These are phyloP conservation scores for Dovyalis caffra DNA, from an alignment of 345 rosid genomes.

Conservation along the genomic window DNA sequence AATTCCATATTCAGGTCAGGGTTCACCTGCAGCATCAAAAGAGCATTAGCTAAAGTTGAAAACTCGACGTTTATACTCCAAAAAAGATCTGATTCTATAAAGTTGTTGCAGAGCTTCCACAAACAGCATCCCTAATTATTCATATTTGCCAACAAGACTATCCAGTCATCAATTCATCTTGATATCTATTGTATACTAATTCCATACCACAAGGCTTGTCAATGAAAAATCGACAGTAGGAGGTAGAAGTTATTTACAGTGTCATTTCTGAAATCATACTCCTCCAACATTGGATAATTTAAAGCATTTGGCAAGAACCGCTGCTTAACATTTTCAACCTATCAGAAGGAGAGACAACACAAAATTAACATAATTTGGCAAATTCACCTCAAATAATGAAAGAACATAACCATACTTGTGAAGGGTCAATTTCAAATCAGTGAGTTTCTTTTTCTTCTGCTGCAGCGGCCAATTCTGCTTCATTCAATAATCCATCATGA, in stretches of 20 bases:
- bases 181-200: no score
- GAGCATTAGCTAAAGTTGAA: not conserved
- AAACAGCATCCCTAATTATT: not conserved
- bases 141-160: not conserved
- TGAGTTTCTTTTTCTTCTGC: slow-evolving; percentile 93
- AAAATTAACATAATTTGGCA: not conserved
- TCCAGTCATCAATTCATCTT: no score
- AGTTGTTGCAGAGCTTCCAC: not conserved
- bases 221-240: not conserved
- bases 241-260: slow-evolving; percentile 38
- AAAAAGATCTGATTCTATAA: no score
- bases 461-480: slow-evolving; percentile 89
- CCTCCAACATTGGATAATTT: slow-evolving; percentile 99
- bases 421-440: slow-evolving; percentile 83
- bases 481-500: slow-evolving; percentile 71
- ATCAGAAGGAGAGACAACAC: slow-evolving; percentile 1
- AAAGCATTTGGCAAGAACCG: slow-evolving; percentile 96
- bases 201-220: no score
- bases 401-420: slow-evolving; percentile 49
- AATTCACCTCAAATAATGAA: not conserved
- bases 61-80: not conserved
- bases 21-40: slow-evolving; percentile 53
- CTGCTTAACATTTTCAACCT: slow-evolving; percentile 98
- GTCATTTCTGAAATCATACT: slow-evolving; percentile 92
- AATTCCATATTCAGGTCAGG: slow-evolving; percentile 93